Evolutionary conservation across 2,329 filamentous ascomycete species (phyloP).

Genomic region (Penicillium sp.): DNA sequence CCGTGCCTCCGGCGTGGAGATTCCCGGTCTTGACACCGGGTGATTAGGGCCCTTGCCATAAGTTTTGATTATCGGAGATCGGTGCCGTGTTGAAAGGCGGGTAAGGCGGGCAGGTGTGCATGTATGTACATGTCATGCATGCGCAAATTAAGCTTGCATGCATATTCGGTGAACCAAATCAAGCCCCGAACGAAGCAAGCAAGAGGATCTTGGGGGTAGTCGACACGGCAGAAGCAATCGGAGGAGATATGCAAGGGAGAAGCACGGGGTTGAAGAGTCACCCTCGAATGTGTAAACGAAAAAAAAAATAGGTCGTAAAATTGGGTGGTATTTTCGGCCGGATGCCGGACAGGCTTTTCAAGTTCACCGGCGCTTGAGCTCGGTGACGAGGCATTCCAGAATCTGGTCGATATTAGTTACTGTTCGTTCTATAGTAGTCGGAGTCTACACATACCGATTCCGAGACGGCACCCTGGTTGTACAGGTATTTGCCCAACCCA

Average conservation of each 20-base stretch:
- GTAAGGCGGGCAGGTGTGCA: constrained; percentile 4
- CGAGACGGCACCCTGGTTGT: constrained; percentile 58
- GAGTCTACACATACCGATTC: constrained; percentile 45
- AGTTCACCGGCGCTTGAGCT: constrained; percentile 34
- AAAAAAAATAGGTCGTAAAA: constrained; percentile 16
- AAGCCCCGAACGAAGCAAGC: constrained; percentile 8
- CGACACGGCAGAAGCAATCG: constrained; percentile 10
- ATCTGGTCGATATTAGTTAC: constrained; percentile 29
- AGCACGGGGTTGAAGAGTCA: constrained; percentile 11
- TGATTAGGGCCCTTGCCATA: constrained; percentile 2
- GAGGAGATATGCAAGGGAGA: constrained; percentile 5
- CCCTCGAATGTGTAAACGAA: constrained; percentile 6
- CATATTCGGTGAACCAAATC: constrained; percentile 4
- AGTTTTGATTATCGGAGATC: neutral
- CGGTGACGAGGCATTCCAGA: constrained; percentile 37
- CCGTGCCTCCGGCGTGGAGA: constrained; percentile 11
- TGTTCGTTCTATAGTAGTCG: neutral
- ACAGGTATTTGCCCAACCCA: constrained; percentile 60
- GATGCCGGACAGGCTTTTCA: constrained; percentile 2
- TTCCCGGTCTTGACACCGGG: constrained; percentile 1
- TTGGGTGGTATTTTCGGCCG: constrained; percentile 10
- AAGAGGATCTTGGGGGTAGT: constrained; percentile 7
- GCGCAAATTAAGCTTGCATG: constrained; percentile 13
- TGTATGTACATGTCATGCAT: constrained; percentile 16
- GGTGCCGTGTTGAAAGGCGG: constrained; percentile 16